Evolutionary conservation across 2,329 filamentous ascomycete genomes (phyloP), one percentile per base, ranked within the genome.

Genomic region (Ascochyta rabiei): DNA sequence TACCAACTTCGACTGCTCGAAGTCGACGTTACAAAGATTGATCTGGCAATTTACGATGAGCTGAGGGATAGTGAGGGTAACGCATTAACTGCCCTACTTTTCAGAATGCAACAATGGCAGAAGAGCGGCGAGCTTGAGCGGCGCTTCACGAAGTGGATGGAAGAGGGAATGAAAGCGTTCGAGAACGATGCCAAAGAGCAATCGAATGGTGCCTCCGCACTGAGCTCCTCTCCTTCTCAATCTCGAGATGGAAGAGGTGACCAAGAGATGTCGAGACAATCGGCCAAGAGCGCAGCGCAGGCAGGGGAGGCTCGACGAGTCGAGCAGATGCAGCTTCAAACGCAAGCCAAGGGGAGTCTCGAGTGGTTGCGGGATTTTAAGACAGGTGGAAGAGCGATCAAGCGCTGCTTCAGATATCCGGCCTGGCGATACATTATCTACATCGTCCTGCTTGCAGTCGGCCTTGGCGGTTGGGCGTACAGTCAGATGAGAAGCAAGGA

Each of bases 351-450:
- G 15, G 35, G 19, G 9, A 15, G 23, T 12, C 18, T 24, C 8
- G 7, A 13, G 18, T 33, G 26, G 34, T 6, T 7, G 12, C 10
- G 23, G 23, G 16, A 18, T 23, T 28, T 1, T 16, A 26, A 16
- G 7, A 6, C 18, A 16, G n/a, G 2, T 5, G 28, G 28, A 30
- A 34, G 31, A 34, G 31, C 5, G 7, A 15, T 23, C 24, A 48
- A 33, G 8, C 45, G 35, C 8, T 31, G 45, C 24, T 16, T 15
- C n/a, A 3, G 19, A 13, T 42, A 49, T 10, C 47, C 47, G 4
- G 38, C 47, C 37, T 49, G 47, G 47, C 47, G 47, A 28, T 49
- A 49, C 12, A 37, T 49, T 8, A 8, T 41, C 45, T n/a, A 24
- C 23, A 9, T n/a, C 15, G 6, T 37, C 6, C 9, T 49, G 10